A percentile compares a stretch with the other conserved stretches of the same genome.
These are phyloP conservation scores for Pythium folliculosum DNA, from an alignment of 352 stramenopile genomes.

Conservation along the genomic window DNA sequence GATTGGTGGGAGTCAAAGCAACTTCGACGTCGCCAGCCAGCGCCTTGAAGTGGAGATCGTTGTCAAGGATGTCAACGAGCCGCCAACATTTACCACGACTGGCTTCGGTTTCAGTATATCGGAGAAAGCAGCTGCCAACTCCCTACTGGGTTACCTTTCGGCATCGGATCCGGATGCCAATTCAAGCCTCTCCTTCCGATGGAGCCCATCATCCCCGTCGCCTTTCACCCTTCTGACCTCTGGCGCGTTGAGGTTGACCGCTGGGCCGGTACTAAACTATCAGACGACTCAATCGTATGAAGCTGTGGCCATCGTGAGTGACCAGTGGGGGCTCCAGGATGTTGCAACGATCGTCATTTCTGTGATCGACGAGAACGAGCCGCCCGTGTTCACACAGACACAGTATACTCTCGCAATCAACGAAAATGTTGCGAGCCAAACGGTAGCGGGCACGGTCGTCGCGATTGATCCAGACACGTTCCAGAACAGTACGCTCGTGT, in stretches of 20 bases:
- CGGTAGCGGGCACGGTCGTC: slow-evolving; percentile 33
- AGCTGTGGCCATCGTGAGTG: slow-evolving; percentile 24
- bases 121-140: slow-evolving; percentile 14
- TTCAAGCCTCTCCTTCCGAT: slow-evolving; percentile 12
- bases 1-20: slow-evolving; percentile 19
- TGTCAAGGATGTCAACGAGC: slow-evolving; percentile 31
- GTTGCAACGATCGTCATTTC: slow-evolving; percentile 32
- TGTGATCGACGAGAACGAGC: slow-evolving; percentile 50
- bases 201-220: not conserved
- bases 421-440: slow-evolving; percentile 43
- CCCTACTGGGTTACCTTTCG: slow-evolving; percentile 24
- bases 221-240: slow-evolving; percentile 12
- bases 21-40: slow-evolving; percentile 22
- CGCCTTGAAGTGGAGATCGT: slow-evolving; percentile 20
- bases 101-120: slow-evolving; percentile 25
- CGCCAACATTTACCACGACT: slow-evolving; percentile 11
- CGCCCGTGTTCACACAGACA: slow-evolving; percentile 37
- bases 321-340: slow-evolving; percentile 35
- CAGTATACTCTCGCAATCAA: slow-evolving; percentile 37
- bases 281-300: slow-evolving; percentile 24
- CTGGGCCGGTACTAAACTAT: slow-evolving; percentile 24
- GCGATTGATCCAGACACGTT: slow-evolving; percentile 46
- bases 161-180: slow-evolving; percentile 27
- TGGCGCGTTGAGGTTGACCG: slow-evolving; percentile 22
- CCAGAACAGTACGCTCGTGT: slow-evolving; percentile 56